Conservation (phyloP, 2,329 filamentous ascomycete species). For the Colletotrichum ledebouriae region DNA sequence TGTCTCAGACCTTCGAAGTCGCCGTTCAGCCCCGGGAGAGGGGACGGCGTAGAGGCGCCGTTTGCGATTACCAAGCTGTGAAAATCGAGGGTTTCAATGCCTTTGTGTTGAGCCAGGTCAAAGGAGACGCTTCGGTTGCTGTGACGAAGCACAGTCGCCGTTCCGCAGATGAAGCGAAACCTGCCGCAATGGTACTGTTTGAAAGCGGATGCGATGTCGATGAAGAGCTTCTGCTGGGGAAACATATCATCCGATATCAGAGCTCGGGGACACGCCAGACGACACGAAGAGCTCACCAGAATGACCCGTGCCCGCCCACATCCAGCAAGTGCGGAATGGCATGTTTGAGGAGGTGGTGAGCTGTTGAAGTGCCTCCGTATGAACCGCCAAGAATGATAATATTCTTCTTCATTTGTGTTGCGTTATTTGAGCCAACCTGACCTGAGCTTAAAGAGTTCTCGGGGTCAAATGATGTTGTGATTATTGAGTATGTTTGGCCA, state of each 20-base stretch:
- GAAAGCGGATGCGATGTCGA: constrained; percentile 54
- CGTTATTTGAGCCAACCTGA: too few species aligned
- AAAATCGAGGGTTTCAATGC: constrained; percentile 49
- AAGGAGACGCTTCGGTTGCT: constrained; percentile 51
- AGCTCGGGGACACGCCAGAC: constrained; percentile 60
- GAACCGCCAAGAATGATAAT: constrained; percentile 68
- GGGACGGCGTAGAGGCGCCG: constrained; percentile 60
- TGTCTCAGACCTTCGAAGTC: constrained; percentile 51
- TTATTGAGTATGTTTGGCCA: too few species aligned
- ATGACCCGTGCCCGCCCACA: constrained; percentile 55
- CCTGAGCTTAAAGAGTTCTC: too few species aligned
- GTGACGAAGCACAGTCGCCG: constrained; percentile 53
- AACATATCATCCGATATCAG: constrained; percentile 61
- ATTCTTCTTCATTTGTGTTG: constrained; percentile 46
- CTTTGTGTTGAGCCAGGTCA: constrained; percentile 4
- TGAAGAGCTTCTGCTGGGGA: constrained; percentile 59
- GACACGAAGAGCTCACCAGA: constrained; percentile 59
- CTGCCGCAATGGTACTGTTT: constrained; percentile 52
- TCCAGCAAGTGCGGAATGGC: constrained; percentile 57
- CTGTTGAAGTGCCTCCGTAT: constrained; percentile 63
- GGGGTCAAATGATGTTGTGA: too few species aligned
- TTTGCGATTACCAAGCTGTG: constrained; percentile 64
- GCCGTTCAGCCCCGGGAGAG: constrained; percentile 56
- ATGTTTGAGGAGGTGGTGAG: constrained; percentile 68
- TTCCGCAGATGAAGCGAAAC: constrained; percentile 60